Evolutionary conservation across 495 filamentous ascomycete genomes (phyloP).

Genomic region (Symbiotaphrina buchneri): DNA sequence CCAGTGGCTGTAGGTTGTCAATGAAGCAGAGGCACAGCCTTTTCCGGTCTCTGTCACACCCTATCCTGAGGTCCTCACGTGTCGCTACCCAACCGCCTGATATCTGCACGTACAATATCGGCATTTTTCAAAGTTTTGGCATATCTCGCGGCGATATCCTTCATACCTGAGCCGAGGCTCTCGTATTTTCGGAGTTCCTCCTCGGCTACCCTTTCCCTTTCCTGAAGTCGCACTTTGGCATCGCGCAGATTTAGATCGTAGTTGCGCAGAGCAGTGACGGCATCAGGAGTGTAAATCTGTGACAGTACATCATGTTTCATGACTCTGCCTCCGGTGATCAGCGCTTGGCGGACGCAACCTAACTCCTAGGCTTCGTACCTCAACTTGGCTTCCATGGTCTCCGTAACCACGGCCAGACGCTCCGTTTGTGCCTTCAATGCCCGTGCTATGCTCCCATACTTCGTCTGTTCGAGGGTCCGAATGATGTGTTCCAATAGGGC

Average conservation of each 20-base stretch:
- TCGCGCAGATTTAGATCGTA: constrained; percentile 1
- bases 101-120: constrained; percentile 2
- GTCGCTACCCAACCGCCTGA: constrained; percentile 3
- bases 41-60: too few species aligned
- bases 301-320: not conserved
- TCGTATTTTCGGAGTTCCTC: not conserved
- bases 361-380: not conserved
- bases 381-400: constrained; percentile 3
- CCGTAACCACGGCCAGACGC: constrained; percentile 3
- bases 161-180: constrained; percentile 1
- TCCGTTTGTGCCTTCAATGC: constrained; percentile 3
- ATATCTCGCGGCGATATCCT: constrained; percentile 1
- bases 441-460: constrained; percentile 5
- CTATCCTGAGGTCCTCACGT: too few species aligned
- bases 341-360: not conserved
- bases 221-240: not conserved
- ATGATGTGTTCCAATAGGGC: constrained; percentile 1
- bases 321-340: not conserved
- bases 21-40: too few species aligned
- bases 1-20: too few species aligned
- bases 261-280: constrained; percentile 1
- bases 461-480: constrained; percentile 3
- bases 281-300: constrained; percentile 1
- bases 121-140: constrained; percentile 1
- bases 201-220: not conserved